These are phyloP conservation scores for Pistacia integerrima DNA, from an alignment of 345 rosid genomes.

Conservation along the genomic window DNA sequence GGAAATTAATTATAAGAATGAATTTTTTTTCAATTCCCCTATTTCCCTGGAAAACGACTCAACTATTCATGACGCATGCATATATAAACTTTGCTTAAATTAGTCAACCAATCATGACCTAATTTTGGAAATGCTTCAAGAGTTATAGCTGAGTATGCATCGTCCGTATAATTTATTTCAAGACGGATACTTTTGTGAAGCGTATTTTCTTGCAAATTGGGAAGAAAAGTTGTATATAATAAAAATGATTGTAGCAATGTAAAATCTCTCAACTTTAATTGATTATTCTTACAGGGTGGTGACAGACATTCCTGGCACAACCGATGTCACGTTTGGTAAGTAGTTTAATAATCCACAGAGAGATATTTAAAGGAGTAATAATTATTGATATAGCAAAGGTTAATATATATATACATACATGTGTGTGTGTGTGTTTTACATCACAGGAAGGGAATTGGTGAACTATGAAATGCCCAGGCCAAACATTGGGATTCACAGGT, in stretches of 20 bases:
- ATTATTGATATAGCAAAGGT: background rate
- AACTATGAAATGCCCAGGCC: conserved; percentile 93
- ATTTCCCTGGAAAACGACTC: background rate
- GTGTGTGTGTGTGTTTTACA: background rate
- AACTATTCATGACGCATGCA: too few relatives aligned
- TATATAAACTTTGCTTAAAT: background rate
- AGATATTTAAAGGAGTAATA: background rate
- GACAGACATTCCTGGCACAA: conserved; percentile 96
- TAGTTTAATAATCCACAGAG: background rate
- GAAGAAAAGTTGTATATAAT: background rate
- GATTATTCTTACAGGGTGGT: conserved; percentile 62
- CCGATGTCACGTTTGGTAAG: conserved; percentile 91
- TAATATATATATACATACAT: too few relatives aligned
- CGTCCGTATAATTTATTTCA: too few relatives aligned
- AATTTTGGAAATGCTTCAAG: background rate
- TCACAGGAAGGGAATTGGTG: conserved; percentile 71
- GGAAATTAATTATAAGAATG: too few relatives aligned
- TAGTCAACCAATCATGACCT: background rate
- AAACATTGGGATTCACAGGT: conserved; percentile 94
- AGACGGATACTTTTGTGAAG: too few relatives aligned
- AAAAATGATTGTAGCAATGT: background rate
- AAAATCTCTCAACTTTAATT: conserved; percentile 19
- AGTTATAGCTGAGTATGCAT: background rate
- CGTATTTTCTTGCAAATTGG: too few relatives aligned
- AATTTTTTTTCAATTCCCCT: background rate